phyloP scores from a whole-genome alignment of 2,329 filamentous ascomycete species.

The Cordyceps javanica region DNA sequence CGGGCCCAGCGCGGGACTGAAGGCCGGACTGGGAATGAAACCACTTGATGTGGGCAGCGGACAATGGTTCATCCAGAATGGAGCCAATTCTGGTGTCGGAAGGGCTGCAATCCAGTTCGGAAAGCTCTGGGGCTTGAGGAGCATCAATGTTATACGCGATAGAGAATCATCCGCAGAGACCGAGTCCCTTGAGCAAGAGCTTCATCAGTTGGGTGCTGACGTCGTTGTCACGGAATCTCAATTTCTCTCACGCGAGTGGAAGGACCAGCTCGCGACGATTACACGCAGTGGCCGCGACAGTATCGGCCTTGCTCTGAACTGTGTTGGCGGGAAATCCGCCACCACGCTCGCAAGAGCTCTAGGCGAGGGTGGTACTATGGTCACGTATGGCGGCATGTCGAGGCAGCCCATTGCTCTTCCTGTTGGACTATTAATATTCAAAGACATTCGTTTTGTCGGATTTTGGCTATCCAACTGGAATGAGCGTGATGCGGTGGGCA shows the following conservation, averaged over 20 bases:
- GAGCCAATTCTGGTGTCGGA: conserved; percentile 89
- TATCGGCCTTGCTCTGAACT: conserved; percentile 79
- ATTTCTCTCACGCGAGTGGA: conserved; percentile 54
- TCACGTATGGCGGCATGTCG: conserved; percentile 95
- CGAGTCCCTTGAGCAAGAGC: conserved; percentile 47
- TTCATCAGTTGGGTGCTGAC: conserved; percentile 49
- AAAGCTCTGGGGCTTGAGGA: conserved; percentile 78
- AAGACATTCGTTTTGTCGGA: conserved; percentile 79
- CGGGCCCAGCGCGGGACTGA: conserved; percentile 40
- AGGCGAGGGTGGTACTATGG: conserved; percentile 62
- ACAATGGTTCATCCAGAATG: conserved; percentile 96
- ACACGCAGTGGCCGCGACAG: conserved; percentile 66
- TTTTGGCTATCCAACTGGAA: conserved; percentile 96
- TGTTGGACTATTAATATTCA: conserved; percentile 85
- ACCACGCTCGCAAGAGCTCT: conserved; percentile 72
- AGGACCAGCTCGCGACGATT: conserved; percentile 53
- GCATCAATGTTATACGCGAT: conserved; percentile 81
- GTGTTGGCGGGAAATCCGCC: conserved; percentile 83
- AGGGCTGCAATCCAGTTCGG: conserved; percentile 86
- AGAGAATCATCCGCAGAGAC: conserved; percentile 60
- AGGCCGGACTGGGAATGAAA: conserved; percentile 39
- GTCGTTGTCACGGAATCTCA: conserved; percentile 52
- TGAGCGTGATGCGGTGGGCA: conserved; percentile 64
- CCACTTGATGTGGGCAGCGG: conserved; percentile 45
- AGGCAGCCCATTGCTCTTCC: conserved; percentile 78